These are phyloP conservation scores for Yamadazyma conglobata DNA, from an alignment of 1,139 yeast species.

Conservation along the genomic window DNA sequence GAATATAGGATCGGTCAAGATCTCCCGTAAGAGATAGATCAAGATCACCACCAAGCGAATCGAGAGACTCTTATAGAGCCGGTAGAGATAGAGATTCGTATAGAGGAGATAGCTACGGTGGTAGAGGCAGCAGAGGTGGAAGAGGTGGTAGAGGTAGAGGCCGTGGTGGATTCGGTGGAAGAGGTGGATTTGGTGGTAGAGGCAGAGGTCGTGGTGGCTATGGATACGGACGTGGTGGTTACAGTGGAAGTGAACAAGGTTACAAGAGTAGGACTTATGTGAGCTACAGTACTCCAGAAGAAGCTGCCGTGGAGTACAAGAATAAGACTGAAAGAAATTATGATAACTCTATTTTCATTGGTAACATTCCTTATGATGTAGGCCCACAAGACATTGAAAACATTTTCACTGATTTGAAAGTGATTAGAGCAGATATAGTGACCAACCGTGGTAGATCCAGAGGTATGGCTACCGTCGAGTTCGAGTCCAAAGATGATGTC, in stretches of 20 bases:
- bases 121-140: constrained; percentile 16
- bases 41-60: constrained; percentile 25
- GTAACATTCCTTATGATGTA: constrained; percentile 67
- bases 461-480: constrained; percentile 95
- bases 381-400: constrained; percentile 58
- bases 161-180: constrained; percentile 20
- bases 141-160: constrained; percentile 14
- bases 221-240: constrained; percentile 17
- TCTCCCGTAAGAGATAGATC: constrained; percentile 45
- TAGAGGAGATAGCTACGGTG: constrained; percentile 23
- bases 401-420: constrained; percentile 65
- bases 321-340: constrained; percentile 59
- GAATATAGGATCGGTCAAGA: constrained; percentile 44
- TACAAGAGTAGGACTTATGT: constrained; percentile 16
- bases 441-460: constrained; percentile 80
- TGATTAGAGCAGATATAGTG: constrained; percentile 83
- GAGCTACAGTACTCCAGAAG: constrained; percentile 21
- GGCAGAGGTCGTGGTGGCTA: constrained; percentile 18
- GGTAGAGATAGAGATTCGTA: constrained; percentile 10
- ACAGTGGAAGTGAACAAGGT: constrained; percentile 21
- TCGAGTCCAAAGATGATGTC: constrained; percentile 64
- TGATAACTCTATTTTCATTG: constrained; percentile 67
- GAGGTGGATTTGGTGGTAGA: constrained; percentile 24
- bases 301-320: constrained; percentile 29
- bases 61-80: constrained; percentile 5